phyloP scores from a whole-genome alignment of 2,329 filamentous ascomycete species.

The Claviceps purpurea region DNA sequence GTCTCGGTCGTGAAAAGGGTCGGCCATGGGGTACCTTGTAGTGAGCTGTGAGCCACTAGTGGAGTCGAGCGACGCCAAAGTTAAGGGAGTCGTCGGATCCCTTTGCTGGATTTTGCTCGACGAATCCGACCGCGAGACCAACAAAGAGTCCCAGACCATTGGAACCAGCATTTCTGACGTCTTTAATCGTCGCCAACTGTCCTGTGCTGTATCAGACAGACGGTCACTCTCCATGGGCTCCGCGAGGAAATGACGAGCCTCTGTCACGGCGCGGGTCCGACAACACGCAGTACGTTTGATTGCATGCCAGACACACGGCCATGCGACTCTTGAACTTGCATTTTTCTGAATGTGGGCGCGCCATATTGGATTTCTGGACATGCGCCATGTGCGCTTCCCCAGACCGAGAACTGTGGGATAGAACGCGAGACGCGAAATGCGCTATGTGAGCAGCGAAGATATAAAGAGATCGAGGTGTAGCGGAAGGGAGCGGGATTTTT shows the following conservation, averaged over 20 bases:
- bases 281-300: neutral
- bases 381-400: neutral
- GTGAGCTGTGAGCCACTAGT: neutral
- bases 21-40: neutral
- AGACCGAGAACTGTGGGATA: neutral
- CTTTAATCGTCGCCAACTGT: neutral
- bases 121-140: neutral
- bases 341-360: neutral
- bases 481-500: neutral
- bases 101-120: neutral
- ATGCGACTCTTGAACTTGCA: neutral
- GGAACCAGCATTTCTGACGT: neutral
- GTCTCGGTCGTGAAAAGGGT: neutral
- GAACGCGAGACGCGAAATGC: neutral
- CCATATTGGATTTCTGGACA: neutral
- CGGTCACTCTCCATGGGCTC: neutral
- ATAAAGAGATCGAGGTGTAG: neutral
- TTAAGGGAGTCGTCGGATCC: neutral
- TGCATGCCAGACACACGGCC: neutral
- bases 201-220: neutral
- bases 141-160: neutral
- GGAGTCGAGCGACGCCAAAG: neutral
- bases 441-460: neutral
- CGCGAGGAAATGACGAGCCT: neutral
- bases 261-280: neutral